Base-by-base conservation (phyloP, 2,329 filamentous ascomycete genomes). In the Pseudodiploospora longispora region DNA sequence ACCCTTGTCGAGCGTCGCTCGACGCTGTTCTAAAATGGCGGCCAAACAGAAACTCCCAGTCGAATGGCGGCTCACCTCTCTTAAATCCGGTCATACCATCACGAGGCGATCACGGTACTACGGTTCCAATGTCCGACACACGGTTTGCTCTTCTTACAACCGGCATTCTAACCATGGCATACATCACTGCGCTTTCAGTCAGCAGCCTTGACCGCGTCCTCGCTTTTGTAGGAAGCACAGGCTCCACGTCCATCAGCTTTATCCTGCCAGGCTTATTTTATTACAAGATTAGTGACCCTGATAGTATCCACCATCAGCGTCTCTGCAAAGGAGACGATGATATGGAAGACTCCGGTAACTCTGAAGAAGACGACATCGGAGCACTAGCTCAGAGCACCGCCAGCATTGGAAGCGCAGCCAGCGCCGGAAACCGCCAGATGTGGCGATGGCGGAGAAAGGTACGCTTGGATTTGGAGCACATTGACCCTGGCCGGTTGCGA, bases 191-290 rank as follows among this genome's bases (percentile, higher is more conserved):
- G 27, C 87, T 98, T 69, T 94, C 87, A 0, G 90, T 98, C 3
- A 86, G 82, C 19, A 93, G 85, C 9, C 75, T 98, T 3, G 90
- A 95, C 60, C 84, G 87, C 38, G 90, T 98, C 1, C 75, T 98
- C 0, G 91, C 93, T 0, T 98, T 96, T 55, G 93, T 98, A 8
- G 93, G 93, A 33, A 89, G 85, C 55, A 98, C 93, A 0, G 93
- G 93, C 42, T 91, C 85, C 41, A 98, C 93, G 0, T 88, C 87
- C 49, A 98, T 98, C 56, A 95, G 87, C 49, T 98, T 98, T 62
- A 97, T 98, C 52, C 75, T 98, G 1, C 93, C 93, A 0, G 93
- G 93, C 0, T 68, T 98, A 4, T 98, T 98, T 64, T 98, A 97
- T 66, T 98, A 97, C 69, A 97, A 97, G 66, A 97, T 98, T 48